phyloP scores from a whole-genome alignment of 768 basidiomycete species.

The Pisolithus marmoratus region DNA sequence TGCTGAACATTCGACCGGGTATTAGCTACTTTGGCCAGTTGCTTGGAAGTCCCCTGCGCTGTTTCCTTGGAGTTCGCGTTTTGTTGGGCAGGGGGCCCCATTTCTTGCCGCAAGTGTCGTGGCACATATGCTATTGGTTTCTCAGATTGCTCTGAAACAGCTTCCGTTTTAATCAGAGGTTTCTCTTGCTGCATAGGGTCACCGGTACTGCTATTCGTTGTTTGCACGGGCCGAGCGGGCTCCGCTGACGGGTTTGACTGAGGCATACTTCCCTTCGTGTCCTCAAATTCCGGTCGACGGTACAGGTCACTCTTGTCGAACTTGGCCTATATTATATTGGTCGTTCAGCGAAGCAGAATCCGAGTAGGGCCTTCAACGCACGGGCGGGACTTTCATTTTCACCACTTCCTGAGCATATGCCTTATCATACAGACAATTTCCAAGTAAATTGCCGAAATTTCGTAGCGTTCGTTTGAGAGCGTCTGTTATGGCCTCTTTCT shows the following conservation, averaged over 20 bases:
- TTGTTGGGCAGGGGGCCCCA: constrained; percentile 8
- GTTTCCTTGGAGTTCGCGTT: not conserved
- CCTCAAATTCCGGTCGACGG: constrained; percentile 64
- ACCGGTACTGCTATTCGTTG: not conserved
- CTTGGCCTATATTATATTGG: constrained; percentile 41
- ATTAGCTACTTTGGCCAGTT: not conserved
- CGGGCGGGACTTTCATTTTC: constrained; percentile 82
- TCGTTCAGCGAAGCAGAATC: not conserved
- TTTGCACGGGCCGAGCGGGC: not conserved
- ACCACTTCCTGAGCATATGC: constrained; percentile 74
- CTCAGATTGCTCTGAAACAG: constrained; percentile 3
- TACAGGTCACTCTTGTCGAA: constrained; percentile 64
- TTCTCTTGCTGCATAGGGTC: not conserved
- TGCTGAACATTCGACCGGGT: not conserved
- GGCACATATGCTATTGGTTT: constrained; percentile 33
- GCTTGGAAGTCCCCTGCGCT: constrained; percentile 1
- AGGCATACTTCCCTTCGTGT: constrained; percentile 28
- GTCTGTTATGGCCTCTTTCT: constrained; percentile 98
- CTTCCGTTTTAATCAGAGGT: constrained; percentile 16
- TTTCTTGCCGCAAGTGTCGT: constrained; percentile 32
- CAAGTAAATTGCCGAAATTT: constrained; percentile 90
- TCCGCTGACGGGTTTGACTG: not conserved
- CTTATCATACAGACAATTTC: constrained; percentile 98
- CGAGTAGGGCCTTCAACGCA: constrained; percentile 34
- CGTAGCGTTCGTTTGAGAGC: constrained; percentile 86